Evolutionary conservation across 306 rosid species (phyloP).

Genomic region (Urtica urens): DNA sequence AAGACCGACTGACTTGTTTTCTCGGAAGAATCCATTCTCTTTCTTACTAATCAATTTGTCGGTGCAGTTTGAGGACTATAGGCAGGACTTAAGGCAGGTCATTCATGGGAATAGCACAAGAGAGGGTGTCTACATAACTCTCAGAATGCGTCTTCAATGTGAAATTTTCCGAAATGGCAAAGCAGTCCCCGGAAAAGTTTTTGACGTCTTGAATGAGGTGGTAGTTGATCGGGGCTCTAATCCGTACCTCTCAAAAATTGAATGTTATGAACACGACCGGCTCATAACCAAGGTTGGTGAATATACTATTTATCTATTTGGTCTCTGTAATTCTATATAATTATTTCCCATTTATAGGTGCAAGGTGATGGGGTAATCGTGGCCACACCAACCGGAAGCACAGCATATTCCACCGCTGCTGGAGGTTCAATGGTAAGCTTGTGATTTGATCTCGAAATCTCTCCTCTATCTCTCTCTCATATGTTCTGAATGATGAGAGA

Average conservation of each 20-base stretch:
- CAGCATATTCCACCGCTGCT: constrained; percentile 98
- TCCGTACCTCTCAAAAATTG: constrained; percentile 95
- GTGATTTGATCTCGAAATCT: neutral
- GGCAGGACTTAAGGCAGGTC: constrained; percentile 61
- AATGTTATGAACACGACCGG: constrained; percentile 83
- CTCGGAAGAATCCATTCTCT: constrained; percentile 4
- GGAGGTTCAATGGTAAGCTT: constrained; percentile 93
- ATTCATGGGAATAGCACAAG: constrained; percentile 72
- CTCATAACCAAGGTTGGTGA: constrained; percentile 84
- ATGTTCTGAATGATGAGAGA: too few species aligned
- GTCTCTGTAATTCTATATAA: neutral
- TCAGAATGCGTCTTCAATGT: constrained; percentile 90
- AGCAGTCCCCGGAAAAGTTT: constrained; percentile 88
- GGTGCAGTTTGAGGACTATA: constrained; percentile 62
- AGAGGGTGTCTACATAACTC: constrained; percentile 95
- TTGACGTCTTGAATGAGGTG: constrained; percentile 81
- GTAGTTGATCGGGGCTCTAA: constrained; percentile 97
- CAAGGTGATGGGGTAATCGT: constrained; percentile 98
- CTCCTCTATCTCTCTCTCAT: too few species aligned
- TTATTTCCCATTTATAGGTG: constrained; percentile 65
- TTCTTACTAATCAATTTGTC: too few species aligned
- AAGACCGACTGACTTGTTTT: constrained; percentile 16
- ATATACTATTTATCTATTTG: neutral
- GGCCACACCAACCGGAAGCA: constrained; percentile 98
- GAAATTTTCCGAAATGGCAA: constrained; percentile 83